Percentiles rank a stretch among this genome's conserved stretches.
Evolutionary conservation across 495 filamentous ascomycete species (phyloP).

Genomic region (Letharia columbiana): DNA sequence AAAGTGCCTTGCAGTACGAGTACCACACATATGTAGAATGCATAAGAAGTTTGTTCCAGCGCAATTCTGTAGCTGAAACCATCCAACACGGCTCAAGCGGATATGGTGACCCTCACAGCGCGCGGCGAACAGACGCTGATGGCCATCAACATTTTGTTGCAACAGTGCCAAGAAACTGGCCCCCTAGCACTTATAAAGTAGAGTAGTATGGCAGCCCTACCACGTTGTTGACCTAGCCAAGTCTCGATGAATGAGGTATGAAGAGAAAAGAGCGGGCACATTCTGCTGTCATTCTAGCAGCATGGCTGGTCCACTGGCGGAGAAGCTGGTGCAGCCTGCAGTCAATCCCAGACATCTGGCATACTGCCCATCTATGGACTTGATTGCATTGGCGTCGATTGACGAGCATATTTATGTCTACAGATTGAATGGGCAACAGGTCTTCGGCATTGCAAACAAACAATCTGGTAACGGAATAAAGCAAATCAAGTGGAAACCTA

Average conservation of each 20-base stretch:
- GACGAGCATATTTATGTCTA: conserved; percentile 56
- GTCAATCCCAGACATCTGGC: conserved; percentile 50
- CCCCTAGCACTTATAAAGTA: background rate
- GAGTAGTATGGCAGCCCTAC: background rate
- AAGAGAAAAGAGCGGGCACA: background rate
- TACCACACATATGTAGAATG: background rate
- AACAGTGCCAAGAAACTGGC: background rate
- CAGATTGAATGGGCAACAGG: conserved; percentile 59
- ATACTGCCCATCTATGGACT: conserved; percentile 76
- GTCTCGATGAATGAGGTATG: background rate
- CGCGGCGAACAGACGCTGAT: background rate
- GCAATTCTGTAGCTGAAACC: background rate
- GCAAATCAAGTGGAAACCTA: conserved; percentile 66
- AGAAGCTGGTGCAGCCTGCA: conserved; percentile 48
- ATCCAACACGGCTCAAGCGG: background rate
- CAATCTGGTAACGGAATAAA: conserved; percentile 39
- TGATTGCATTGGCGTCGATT: conserved; percentile 61
- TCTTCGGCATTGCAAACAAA: conserved; percentile 52
- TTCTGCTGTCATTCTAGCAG: background rate
- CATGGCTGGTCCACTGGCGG: conserved; percentile 32
- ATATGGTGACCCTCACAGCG: background rate
- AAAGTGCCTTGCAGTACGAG: background rate
- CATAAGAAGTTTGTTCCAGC: background rate
- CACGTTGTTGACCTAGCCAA: background rate
- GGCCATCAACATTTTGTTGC: background rate